These are phyloP conservation scores for Begonia masoniana DNA, from an alignment of 306 rosid species.

Conservation along the genomic window DNA sequence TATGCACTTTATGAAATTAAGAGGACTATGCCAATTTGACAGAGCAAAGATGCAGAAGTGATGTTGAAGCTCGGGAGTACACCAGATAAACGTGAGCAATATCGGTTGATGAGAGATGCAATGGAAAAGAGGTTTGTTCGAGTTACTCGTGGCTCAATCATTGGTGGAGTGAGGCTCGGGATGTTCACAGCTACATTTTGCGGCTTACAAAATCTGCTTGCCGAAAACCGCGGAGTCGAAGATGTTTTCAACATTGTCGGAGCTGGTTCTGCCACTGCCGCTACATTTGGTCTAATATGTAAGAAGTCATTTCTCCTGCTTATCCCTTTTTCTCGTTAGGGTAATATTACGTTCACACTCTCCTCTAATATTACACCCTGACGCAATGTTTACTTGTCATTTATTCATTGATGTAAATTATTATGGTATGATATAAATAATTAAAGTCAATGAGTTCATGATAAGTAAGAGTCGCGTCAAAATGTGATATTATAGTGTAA, in stretches of 20 bases:
- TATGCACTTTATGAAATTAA: slow-evolving; percentile 6
- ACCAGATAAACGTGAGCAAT: slow-evolving; percentile 76
- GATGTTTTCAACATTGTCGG: slow-evolving; percentile 80
- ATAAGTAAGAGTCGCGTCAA: too few species aligned
- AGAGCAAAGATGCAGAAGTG: slow-evolving; percentile 97
- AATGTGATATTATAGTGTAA: too few species aligned
- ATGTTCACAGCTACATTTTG: slow-evolving; percentile 80
- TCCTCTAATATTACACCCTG: too few species aligned
- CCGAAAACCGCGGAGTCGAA: slow-evolving; percentile 71
- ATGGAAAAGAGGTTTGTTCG: slow-evolving; percentile 91
- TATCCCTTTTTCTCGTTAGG: background rate
- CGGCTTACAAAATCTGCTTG: slow-evolving; percentile 64
- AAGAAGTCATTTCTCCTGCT: slow-evolving; percentile 21
- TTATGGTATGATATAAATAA: too few species aligned
- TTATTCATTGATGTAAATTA: too few species aligned
- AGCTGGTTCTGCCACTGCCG: slow-evolving; percentile 96
- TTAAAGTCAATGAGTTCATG: too few species aligned
- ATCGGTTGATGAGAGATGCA: slow-evolving; percentile 90
- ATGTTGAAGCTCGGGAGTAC: slow-evolving; percentile 91
- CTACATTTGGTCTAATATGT: slow-evolving; percentile 82
- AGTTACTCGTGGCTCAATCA: slow-evolving; percentile 65
- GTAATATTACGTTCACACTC: too few species aligned
- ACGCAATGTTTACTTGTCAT: too few species aligned
- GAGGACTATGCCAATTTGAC: slow-evolving; percentile 18
- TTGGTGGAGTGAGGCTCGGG: slow-evolving; percentile 91